phyloP scores from a whole-genome alignment of 371 early-diverging fungal genomes.

The Parasitella parasitica region DNA sequence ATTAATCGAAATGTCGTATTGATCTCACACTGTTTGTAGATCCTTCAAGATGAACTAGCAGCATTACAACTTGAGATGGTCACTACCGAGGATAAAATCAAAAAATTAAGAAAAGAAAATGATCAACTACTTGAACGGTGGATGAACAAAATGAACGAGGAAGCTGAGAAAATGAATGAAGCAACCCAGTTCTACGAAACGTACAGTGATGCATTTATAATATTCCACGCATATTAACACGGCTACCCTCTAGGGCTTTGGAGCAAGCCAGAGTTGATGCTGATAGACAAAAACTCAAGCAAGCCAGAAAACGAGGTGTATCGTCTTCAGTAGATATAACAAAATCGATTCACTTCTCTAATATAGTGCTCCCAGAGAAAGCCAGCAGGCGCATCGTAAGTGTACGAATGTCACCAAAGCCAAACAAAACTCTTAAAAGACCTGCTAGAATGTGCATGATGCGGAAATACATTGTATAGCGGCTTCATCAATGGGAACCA shows the following conservation, averaged over 20 bases:
- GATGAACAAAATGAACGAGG: conserved; percentile 91
- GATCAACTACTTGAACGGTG: conserved; percentile 83
- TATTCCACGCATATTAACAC: too few relatives aligned
- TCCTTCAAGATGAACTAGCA: conserved; percentile 88
- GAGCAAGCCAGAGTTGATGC: conserved; percentile 33
- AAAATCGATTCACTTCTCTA: neutral
- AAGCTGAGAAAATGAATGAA: conserved; percentile 92
- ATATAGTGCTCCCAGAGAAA: conserved; percentile 17
- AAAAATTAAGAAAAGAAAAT: conserved; percentile 80
- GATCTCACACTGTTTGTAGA: conserved; percentile 7
- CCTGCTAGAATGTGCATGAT: conserved; percentile 65
- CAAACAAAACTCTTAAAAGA: too few relatives aligned
- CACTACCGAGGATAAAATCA: conserved; percentile 79
- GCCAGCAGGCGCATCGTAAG: conserved; percentile 17
- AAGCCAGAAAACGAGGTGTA: conserved; percentile 18
- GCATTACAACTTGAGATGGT: conserved; percentile 88
- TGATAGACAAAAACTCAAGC: conserved; percentile 13
- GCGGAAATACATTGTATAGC: conserved; percentile 83
- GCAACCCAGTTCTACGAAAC: conserved; percentile 83
- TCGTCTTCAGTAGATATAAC: conserved; percentile 3
- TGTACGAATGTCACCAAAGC: neutral
- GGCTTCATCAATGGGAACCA: conserved; percentile 69
- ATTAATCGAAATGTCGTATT: neutral
- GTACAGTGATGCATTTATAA: conserved; percentile 31
- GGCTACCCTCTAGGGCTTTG: conserved; percentile 3